phyloP scores from a whole-genome alignment of 306 rosid genomes.

The Cicer chorassanicum region DNA sequence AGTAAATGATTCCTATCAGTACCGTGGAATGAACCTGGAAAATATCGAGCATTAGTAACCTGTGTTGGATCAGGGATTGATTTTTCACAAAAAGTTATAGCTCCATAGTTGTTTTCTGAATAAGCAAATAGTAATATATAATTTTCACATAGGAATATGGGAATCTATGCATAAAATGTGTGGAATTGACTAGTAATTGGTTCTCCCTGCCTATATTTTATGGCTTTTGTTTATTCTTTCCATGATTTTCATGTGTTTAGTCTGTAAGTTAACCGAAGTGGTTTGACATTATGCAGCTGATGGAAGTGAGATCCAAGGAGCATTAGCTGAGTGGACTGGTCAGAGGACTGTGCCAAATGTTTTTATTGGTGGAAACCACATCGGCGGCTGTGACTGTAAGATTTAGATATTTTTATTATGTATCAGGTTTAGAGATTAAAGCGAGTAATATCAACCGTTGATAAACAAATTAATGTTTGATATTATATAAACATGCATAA shows the following conservation, averaged over 20 bases:
- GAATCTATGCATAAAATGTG: slow-evolving; percentile 21
- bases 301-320: slow-evolving; percentile 73
- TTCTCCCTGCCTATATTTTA: slow-evolving; percentile 11
- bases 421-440: too few relatives aligned
- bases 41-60: neutral
- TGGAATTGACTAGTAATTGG: slow-evolving; percentile 8
- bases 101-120: neutral
- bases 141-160: neutral
- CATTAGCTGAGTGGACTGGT: slow-evolving; percentile 72
- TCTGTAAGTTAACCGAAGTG: slow-evolving; percentile 6
- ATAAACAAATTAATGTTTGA: too few relatives aligned
- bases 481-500: too few relatives aligned
- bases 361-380: slow-evolving; percentile 83
- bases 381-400: slow-evolving; percentile 94
- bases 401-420: slow-evolving; percentile 4
- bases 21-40: neutral
- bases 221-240: neutral
- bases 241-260: neutral
- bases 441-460: too few relatives aligned
- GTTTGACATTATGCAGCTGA: slow-evolving; percentile 64
- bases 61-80: slow-evolving; percentile 9
- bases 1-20: neutral
- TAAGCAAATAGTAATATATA: neutral
- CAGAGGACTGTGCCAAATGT: slow-evolving; percentile 93
- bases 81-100: slow-evolving; percentile 3